These are phyloP conservation scores for Aristolochia fimbriata DNA, from an alignment of 164 flowering plant genomes.

Conservation along the genomic window DNA sequence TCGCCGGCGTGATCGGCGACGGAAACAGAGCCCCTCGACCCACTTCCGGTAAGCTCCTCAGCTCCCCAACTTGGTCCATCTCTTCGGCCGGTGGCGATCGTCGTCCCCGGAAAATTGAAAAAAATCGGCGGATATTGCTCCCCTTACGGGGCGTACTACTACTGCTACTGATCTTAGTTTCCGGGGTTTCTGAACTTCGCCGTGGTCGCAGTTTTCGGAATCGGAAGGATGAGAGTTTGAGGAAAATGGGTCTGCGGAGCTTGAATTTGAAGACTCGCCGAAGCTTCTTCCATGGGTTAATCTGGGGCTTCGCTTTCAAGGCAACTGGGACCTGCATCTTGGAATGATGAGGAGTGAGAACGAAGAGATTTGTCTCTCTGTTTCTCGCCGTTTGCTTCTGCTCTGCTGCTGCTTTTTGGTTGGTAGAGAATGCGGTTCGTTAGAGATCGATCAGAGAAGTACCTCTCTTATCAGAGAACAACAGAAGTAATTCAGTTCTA, in stretches of 20 bases:
- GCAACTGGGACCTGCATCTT: conserved; percentile 6
- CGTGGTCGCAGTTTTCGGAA: conserved; percentile 3
- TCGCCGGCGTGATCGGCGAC: conserved; percentile 53
- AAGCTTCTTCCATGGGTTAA: conserved; percentile 8
- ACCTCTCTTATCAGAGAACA: too few species aligned
- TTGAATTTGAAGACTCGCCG: conserved; percentile 5
- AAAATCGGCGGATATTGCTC: background rate
- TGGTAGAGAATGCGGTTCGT: background rate
- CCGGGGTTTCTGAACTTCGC: too few species aligned
- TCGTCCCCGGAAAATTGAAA: conserved; percentile 7
- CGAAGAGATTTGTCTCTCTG: background rate
- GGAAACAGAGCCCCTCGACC: conserved; percentile 30
- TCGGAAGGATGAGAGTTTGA: background rate
- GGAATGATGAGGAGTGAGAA: conserved; percentile 7
- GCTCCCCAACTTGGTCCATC: conserved; percentile 24
- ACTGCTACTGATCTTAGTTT: too few species aligned
- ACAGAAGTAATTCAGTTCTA: too few species aligned
- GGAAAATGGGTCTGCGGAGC: conserved; percentile 4
- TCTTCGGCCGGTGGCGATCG: conserved; percentile 7
- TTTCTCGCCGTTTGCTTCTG: background rate
- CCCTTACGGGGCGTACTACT: background rate
- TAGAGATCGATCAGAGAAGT: too few species aligned
- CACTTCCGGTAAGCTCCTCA: conserved; percentile 28
- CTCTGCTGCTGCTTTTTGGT: background rate
- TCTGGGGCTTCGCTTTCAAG: conserved; percentile 7